These are phyloP conservation scores for Didymella arachidicola DNA, from an alignment of 2,329 filamentous ascomycete genomes.

Conservation along the genomic window DNA sequence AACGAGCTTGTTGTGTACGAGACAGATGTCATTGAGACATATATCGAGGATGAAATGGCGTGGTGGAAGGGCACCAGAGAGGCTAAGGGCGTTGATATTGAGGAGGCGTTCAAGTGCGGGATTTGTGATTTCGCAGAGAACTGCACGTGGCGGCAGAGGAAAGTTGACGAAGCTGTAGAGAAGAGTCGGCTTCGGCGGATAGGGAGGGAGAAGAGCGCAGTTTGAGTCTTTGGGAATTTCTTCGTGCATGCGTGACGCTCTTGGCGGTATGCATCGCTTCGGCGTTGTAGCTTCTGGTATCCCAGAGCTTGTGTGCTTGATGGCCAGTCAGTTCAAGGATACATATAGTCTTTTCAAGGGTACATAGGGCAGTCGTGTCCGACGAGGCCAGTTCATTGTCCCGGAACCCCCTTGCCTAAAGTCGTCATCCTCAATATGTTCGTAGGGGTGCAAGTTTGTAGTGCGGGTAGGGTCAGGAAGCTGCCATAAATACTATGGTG, in stretches of 20 bases:
- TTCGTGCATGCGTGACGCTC: no score
- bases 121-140: constrained; percentile 81
- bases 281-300: not conserved
- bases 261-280: not conserved
- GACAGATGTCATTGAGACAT: constrained; percentile 66
- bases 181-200: constrained; percentile 41
- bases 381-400: no score
- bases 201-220: constrained; percentile 36
- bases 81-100: constrained; percentile 77
- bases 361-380: no score
- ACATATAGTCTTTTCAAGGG: no score
- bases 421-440: no score
- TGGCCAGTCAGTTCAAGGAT: not conserved
- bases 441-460: no score
- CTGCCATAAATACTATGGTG: no score
- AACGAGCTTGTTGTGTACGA: constrained; percentile 72
- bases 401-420: no score
- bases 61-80: constrained; percentile 86
- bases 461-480: no score
- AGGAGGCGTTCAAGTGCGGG: constrained; percentile 88
- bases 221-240: constrained; percentile 20
- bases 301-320: not conserved
- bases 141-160: constrained; percentile 78
- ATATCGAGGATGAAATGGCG: constrained; percentile 73
- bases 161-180: constrained; percentile 67